Base-by-base conservation (phyloP, 2,329 filamentous ascomycete genomes). In the Talaromyces sp. region DNA sequence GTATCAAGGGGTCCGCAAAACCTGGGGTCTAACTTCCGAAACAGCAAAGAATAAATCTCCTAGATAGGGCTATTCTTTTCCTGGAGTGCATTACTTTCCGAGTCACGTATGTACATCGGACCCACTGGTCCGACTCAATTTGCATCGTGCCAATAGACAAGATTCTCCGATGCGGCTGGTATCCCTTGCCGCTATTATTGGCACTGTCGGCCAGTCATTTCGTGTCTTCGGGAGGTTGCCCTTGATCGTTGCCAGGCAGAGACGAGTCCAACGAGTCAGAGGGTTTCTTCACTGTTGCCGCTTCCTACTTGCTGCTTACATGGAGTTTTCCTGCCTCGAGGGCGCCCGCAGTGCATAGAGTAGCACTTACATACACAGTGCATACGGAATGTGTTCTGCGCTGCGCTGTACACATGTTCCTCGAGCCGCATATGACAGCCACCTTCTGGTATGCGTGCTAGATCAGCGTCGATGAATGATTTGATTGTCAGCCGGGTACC, bases 391-490 rank as follows among this genome's bases (percentile, higher is more conserved):
- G 42, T 52, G 37, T 42, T n/a, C 48, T 61, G 48, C 48, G 28
- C 60, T 55, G 59, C 37, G 25, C 59, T 61, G 57, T 40, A 57
- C 57, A 63, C 62, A 63, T 60, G 58, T 50, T 60, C 28, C 28
- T 28, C 28, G 28, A 6, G 7, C n/a, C 18, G 11, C 12, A 28
- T 18, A 37, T 57, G 62, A 60, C 46, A 63, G 61, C 61, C 61
- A 63, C 61, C 39, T 44, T 55, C 58, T 35, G 62, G 62, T 57
- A 60, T 60, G 62, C 50, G 33, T 33, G 33, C 12, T 40, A 60
- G 44, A 48, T 46, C 57, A 31, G 35, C 56, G 31, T 18, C n/a
- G 44, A 18, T 2, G 31, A 42, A 39, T 55, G 12, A 39, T 18
- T 55, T 44, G 40, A 9, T 50, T 25, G 14, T 4, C 7, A n/a